Percentiles rank a stretch among this genome's conserved stretches.
These are phyloP conservation scores for Wickerhamiella australiensis DNA, from an alignment of 805 yeast species.

Conservation along the genomic window DNA sequence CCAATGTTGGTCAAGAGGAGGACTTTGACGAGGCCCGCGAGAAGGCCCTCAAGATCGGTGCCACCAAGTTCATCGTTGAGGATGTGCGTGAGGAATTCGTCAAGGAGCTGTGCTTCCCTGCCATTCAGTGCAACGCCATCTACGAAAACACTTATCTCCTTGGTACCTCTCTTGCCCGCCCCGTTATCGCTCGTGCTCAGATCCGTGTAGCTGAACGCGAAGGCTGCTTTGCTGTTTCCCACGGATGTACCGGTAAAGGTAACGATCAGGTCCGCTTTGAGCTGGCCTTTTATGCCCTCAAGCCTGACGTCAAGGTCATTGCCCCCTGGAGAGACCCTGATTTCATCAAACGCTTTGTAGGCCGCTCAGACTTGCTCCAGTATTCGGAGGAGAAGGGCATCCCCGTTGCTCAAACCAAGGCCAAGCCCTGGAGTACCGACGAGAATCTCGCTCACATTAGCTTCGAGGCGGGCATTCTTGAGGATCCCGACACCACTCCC, in stretches of 20 bases:
- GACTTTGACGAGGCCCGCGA: constrained; percentile 95
- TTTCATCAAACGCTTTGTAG: constrained; percentile 91
- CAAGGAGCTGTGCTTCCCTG: constrained; percentile 86
- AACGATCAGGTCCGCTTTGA: constrained; percentile 99
- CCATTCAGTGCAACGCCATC: constrained; percentile 93
- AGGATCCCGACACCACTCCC: constrained; percentile 97
- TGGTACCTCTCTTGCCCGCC: constrained; percentile 98
- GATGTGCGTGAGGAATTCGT: constrained; percentile 95
- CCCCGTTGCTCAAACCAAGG: constrained; percentile 93
- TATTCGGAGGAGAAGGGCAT: constrained; percentile 87
- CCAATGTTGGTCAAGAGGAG: constrained; percentile 98
- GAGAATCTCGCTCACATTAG: constrained; percentile 99
- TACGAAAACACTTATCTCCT: constrained; percentile 93
- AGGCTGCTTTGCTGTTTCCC: constrained; percentile 97
- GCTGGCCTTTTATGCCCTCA: constrained; percentile 89
- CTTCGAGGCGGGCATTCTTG: constrained; percentile 97
- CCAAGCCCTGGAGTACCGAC: constrained; percentile 99
- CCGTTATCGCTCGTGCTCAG: constrained; percentile 97
- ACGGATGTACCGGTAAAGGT: constrained; percentile 99
- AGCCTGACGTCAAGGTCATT: constrained; percentile 92
- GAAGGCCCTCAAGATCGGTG: constrained; percentile 94
- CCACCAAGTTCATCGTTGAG: constrained; percentile 83
- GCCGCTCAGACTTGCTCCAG: constrained; percentile 90
- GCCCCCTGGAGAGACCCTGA: constrained; percentile 99
- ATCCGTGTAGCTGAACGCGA: constrained; percentile 92